Evolutionary conservation across 768 basidiomycete species (phyloP).

Genomic region (Panus rudis): DNA sequence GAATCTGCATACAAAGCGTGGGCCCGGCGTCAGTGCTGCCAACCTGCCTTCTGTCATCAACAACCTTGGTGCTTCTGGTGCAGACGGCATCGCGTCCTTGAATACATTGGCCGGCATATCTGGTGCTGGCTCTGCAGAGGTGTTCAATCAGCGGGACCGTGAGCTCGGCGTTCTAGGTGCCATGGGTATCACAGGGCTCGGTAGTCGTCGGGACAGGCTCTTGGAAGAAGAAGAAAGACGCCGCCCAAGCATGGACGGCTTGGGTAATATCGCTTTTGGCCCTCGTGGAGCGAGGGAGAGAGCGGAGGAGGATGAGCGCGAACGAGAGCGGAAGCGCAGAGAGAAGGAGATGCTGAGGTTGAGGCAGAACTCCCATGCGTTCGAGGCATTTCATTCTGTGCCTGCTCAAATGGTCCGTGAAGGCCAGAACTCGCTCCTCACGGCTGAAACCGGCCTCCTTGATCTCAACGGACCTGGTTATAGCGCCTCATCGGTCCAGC

Average conservation of each 20-base stretch:
- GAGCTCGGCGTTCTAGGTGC: slow-evolving; percentile 14
- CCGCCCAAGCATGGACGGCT: slow-evolving; percentile 29
- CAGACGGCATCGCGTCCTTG: slow-evolving; percentile 9
- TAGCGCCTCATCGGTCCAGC: background rate
- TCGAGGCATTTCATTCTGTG: slow-evolving; percentile 75
- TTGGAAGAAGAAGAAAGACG: slow-evolving; percentile 43
- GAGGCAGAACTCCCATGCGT: slow-evolving; percentile 42
- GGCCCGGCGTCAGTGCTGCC: slow-evolving; percentile 48
- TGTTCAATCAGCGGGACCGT: slow-evolving; percentile 13
- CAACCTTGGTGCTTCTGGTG: slow-evolving; percentile 10
- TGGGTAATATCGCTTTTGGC: slow-evolving; percentile 30
- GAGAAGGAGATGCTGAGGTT: slow-evolving; percentile 45
- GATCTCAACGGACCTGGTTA: slow-evolving; percentile 1
- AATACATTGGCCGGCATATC: slow-evolving; percentile 10
- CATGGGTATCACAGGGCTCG: slow-evolving; percentile 12
- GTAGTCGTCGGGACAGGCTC: slow-evolving; percentile 7
- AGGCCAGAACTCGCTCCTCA: slow-evolving; percentile 24
- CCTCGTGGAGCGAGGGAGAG: slow-evolving; percentile 56
- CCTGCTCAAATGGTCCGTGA: slow-evolving; percentile 31
- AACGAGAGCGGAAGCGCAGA: slow-evolving; percentile 45
- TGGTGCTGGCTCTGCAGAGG: slow-evolving; percentile 9
- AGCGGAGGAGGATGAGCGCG: slow-evolving; percentile 47
- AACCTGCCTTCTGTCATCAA: slow-evolving; percentile 12
- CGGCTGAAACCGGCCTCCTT: slow-evolving; percentile 21
- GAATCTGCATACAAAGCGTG: slow-evolving; percentile 93